Evolutionary conservation across 176 grass and related monocot species (phyloP), one percentile per base, ranked within the genome.

Genomic region (Oryza meyeriana): DNA sequence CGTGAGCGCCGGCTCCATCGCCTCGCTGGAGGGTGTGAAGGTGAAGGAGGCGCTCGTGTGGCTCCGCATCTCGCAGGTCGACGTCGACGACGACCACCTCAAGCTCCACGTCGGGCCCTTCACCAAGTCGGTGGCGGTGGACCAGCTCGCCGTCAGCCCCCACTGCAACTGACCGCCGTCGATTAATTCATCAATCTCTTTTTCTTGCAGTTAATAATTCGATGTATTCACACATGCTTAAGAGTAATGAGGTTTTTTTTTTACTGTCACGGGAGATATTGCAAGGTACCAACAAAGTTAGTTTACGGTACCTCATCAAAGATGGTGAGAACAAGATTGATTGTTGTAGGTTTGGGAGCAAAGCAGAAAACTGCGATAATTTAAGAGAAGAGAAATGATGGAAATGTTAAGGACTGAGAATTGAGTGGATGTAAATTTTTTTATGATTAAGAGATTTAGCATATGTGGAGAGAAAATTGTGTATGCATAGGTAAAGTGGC

Each of bases 1-100:
- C 9, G 63, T 90, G 24, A 20, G 7, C 17, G 41, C 16, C 39
- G 61, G 76, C 4, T 24, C 61, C 10, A 78, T 78, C 61, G 4
- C 5, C 9, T 28, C 27, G 17, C 61, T 78, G 39, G 61, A 78
- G 10, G 76, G 76, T 27, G 76, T 78, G 38, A 78, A 47, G 39
- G 76, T 78, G 61, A 78, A 78, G 61, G 20, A 45, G 17, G 2
- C 28, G 3, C 14, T 78, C 9, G 2, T 1, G 0, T 78, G 61
- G 39, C 12, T 78, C 10, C 0, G 18, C 6, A 31, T 78, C 40
- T 7, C 16, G 2, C 16, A 32, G 17, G 6, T 78, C 61, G 18
- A 63, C 17, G 61, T 40, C 39, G 12, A 78, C 61, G 76, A 61
- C 61, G 28, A 78, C 11, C 10, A 47, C 0, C 2, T 78, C 39